Conservation (phyloP, 768 basidiomycete species). For the Pleurotus citrinopileatus region DNA sequence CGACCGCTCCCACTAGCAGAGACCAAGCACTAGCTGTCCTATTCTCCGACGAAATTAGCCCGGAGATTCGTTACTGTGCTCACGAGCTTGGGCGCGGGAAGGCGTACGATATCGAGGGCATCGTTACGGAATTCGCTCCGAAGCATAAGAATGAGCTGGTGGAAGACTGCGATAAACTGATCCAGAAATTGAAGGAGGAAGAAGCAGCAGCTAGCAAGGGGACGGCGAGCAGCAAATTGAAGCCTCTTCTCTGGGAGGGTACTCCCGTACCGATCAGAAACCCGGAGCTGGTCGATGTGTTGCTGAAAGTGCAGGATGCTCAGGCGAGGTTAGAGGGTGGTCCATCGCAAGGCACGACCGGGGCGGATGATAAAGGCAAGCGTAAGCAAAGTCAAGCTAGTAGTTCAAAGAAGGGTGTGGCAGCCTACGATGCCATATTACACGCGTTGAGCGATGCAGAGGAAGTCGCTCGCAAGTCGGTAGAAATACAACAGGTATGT, state of each 20-base stretch:
- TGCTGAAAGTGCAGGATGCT: constrained; percentile 80
- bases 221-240: constrained; percentile 51
- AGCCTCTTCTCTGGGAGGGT: constrained; percentile 73
- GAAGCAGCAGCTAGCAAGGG: constrained; percentile 30
- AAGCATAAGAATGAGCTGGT: constrained; percentile 60
- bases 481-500: constrained; percentile 79
- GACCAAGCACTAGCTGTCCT: constrained; percentile 86
- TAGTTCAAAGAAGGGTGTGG: constrained; percentile 71
- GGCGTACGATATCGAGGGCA: constrained; percentile 79
- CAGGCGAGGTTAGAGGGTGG: constrained; percentile 56
- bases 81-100: constrained; percentile 79
- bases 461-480: constrained; percentile 72
- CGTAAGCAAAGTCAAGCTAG: constrained; percentile 26
- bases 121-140: constrained; percentile 61
- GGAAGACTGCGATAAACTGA: constrained; percentile 54
- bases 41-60: constrained; percentile 84
- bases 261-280: constrained; percentile 82
- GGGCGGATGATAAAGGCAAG: constrained; percentile 20
- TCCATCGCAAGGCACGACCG: constrained; percentile 23
- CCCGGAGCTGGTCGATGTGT: constrained; percentile 86
- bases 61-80: constrained; percentile 89
- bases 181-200: constrained; percentile 49
- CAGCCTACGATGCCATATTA: constrained; percentile 84
- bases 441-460: constrained; percentile 88
- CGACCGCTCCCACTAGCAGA: constrained; percentile 62